Evolutionary conservation across 2,329 filamentous ascomycete species (phyloP).

Genomic region (Sphaerulina populicola): DNA sequence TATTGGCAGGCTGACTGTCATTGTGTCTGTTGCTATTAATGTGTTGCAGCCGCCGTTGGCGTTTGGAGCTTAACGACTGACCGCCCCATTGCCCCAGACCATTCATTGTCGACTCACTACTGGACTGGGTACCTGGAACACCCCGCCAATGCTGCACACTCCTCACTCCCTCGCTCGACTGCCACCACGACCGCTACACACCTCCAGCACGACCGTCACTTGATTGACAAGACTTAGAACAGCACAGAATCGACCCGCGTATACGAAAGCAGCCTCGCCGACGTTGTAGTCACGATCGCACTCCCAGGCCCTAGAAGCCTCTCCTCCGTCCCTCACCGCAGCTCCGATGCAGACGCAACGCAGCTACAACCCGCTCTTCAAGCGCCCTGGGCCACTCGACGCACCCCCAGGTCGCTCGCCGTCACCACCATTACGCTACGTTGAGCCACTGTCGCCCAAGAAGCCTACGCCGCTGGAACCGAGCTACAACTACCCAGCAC

Average conservation of each 20-base stretch:
- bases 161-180: background rate
- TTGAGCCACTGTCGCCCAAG: constrained; percentile 33
- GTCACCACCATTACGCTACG: constrained; percentile 29
- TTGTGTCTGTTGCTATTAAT: background rate
- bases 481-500: constrained; percentile 31
- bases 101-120: background rate
- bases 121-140: background rate
- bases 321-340: constrained; percentile 1
- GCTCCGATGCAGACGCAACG: constrained; percentile 1
- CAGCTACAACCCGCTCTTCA: constrained; percentile 6
- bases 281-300: background rate
- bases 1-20: no score
- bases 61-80: background rate
- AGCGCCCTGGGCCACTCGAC: background rate
- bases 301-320: background rate
- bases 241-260: background rate
- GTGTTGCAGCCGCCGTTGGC: background rate
- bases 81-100: background rate
- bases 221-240: background rate
- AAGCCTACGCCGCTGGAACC: constrained; percentile 29
- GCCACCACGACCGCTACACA: background rate
- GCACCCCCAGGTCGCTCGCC: constrained; percentile 24
- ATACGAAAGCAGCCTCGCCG: background rate
- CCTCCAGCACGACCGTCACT: background rate
- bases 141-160: background rate